phyloP scores from a whole-genome alignment of 129 eudicot species.

The Pulicaria dysenterica region DNA sequence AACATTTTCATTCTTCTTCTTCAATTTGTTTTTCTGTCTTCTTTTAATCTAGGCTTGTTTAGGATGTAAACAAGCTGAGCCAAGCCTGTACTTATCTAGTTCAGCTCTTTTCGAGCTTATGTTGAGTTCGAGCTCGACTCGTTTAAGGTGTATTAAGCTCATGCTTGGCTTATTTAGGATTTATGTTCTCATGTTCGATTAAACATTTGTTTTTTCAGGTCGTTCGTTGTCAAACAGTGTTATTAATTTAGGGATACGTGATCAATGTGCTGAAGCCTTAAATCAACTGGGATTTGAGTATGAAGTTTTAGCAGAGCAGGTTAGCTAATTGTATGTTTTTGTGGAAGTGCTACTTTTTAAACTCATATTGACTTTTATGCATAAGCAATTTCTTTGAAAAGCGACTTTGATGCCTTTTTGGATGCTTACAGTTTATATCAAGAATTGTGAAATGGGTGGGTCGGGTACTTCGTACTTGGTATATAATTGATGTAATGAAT shows the following conservation, averaged over 20 bases:
- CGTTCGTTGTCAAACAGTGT: constrained; percentile 59
- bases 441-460: not conserved
- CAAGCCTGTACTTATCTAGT: too few relatives aligned
- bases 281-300: constrained; percentile 60
- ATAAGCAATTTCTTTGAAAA: not conserved
- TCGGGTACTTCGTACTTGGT: not conserved
- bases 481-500: too few relatives aligned
- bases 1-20: not conserved
- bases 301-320: constrained; percentile 72
- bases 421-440: not conserved
- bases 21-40: too few relatives aligned
- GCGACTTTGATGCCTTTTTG: not conserved
- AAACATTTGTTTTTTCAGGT: constrained; percentile 37
- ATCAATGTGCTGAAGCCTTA: constrained; percentile 62
- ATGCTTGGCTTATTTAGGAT: too few relatives aligned
- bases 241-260: constrained; percentile 54
- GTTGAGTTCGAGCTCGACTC: too few relatives aligned
- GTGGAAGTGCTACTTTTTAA: not conserved
- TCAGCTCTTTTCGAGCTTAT: too few relatives aligned
- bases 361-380: too few relatives aligned
- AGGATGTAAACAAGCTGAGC: too few relatives aligned
- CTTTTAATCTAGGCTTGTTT: too few relatives aligned
- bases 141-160: too few relatives aligned
- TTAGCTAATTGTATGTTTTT: constrained; percentile 20
- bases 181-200: not conserved